Evolutionary conservation across 2,329 filamentous ascomycete species (phyloP).

Genomic region (Epichloe typhina): DNA sequence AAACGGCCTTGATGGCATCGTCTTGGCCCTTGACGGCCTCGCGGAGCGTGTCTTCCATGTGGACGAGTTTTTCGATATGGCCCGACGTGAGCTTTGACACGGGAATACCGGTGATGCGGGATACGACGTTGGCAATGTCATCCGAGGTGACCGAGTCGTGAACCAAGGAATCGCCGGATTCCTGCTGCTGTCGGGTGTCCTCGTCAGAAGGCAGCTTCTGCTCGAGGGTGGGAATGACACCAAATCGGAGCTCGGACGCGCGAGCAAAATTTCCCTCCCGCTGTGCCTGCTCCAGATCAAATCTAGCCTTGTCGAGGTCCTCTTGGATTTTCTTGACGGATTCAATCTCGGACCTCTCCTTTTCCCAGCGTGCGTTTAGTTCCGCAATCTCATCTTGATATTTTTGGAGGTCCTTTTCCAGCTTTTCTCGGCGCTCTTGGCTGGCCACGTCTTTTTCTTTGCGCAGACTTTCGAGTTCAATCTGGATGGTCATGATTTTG

Average conservation of each 20-base stretch:
- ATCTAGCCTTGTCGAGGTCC: slow-evolving; percentile 71
- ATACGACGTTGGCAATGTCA: slow-evolving; percentile 87
- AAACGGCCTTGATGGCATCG: slow-evolving; percentile 79
- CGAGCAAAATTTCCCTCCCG: slow-evolving; percentile 77
- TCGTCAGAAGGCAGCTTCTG: slow-evolving; percentile 67
- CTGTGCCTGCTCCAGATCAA: slow-evolving; percentile 80
- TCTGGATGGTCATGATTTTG: slow-evolving; percentile 94
- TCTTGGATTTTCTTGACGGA: slow-evolving; percentile 77
- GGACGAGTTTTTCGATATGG: slow-evolving; percentile 85
- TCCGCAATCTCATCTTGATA: slow-evolving; percentile 65
- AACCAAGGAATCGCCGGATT: slow-evolving; percentile 47
- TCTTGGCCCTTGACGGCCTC: slow-evolving; percentile 84
- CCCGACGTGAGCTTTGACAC: slow-evolving; percentile 85
- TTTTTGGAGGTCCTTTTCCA: slow-evolving; percentile 62
- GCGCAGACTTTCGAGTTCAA: slow-evolving; percentile 84
- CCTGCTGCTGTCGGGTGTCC: slow-evolving; percentile 23
- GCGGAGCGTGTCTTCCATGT: slow-evolving; percentile 85
- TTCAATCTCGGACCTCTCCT: slow-evolving; percentile 75
- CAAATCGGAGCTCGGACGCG: slow-evolving; percentile 84
- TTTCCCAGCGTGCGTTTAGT: slow-evolving; percentile 77
- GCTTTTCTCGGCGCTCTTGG: slow-evolving; percentile 72
- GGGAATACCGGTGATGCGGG: slow-evolving; percentile 82
- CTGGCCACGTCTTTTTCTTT: slow-evolving; percentile 90
- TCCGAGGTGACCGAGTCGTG: slow-evolving; percentile 93
- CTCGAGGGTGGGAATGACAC: slow-evolving; percentile 72